Percentiles rank a stretch among this genome's conserved stretches.
phyloP scores from a whole-genome alignment of 345 rosid species.

The Geranium rotundifolium region DNA sequence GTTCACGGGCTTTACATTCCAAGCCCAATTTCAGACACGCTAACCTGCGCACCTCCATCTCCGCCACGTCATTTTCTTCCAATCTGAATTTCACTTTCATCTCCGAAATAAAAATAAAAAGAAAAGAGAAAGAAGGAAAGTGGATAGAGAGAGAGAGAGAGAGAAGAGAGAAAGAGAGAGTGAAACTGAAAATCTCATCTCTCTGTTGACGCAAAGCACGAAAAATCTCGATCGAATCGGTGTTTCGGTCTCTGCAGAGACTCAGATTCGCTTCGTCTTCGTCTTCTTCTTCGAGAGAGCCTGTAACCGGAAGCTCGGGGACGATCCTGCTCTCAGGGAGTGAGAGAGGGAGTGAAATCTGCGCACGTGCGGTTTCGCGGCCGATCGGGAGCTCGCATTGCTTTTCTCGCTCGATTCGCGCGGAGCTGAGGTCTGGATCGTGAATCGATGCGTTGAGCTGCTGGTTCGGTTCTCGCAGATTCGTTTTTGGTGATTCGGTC shows the following conservation, averaged over 20 bases:
- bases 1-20: no score
- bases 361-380: neutral
- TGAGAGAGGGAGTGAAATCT: neutral
- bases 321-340: neutral
- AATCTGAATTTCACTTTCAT: no score
- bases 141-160: neutral
- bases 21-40: no score
- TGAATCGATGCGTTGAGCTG: neutral
- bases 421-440: neutral
- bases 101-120: no score
- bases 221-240: neutral
- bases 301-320: neutral
- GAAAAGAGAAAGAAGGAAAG: neutral
- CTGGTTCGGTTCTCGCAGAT: neutral
- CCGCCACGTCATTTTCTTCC: no score
- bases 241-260: neutral
- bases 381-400: neutral
- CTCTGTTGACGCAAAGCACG: no score
- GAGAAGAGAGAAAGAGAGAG: neutral
- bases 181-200: neutral
- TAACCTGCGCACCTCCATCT: no score
- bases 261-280: neutral
- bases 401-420: neutral
- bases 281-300: neutral
- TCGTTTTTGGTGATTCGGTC: neutral